These are phyloP conservation scores for Acorus gramineus DNA, from an alignment of 106 monocot genomes.

Conservation along the genomic window DNA sequence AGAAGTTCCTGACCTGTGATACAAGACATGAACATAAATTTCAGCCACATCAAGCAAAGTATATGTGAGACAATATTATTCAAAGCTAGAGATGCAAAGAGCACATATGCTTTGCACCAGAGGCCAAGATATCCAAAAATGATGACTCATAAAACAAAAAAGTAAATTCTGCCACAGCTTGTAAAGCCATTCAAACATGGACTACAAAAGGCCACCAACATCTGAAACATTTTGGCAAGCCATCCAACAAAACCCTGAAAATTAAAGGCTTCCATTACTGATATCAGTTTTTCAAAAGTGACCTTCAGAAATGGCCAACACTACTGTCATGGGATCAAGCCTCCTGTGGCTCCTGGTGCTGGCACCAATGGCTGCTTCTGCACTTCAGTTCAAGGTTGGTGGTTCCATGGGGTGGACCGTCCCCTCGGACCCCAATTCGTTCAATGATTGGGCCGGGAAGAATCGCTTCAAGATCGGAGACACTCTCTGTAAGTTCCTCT, in stretches of 20 bases:
- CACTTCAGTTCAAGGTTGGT: conserved; percentile 57
- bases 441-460: conserved; percentile 38
- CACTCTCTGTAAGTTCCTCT: conserved; percentile 36
- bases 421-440: conserved; percentile 34
- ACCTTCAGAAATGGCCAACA: conserved; percentile 1
- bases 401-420: conserved; percentile 48
- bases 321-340: background rate
- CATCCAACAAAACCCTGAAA: too few species aligned
- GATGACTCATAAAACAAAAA: too few species aligned
- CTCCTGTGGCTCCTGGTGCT: conserved; percentile 22
- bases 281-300: background rate
- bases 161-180: conserved; percentile 9
- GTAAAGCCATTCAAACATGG: conserved; percentile 6
- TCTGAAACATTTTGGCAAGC: too few species aligned
- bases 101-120: conserved; percentile 27
- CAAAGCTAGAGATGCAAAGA: too few species aligned
- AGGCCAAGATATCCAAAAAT: conserved; percentile 18
- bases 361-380: conserved; percentile 26
- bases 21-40: too few species aligned
- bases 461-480: conserved; percentile 47
- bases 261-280: background rate
- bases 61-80: too few species aligned
- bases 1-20: too few species aligned
- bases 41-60: too few species aligned
- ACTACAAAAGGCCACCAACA: conserved; percentile 20